Evolutionary conservation across 2,329 filamentous ascomycete species (phyloP).

Genomic region (Exophiala spinifera): DNA sequence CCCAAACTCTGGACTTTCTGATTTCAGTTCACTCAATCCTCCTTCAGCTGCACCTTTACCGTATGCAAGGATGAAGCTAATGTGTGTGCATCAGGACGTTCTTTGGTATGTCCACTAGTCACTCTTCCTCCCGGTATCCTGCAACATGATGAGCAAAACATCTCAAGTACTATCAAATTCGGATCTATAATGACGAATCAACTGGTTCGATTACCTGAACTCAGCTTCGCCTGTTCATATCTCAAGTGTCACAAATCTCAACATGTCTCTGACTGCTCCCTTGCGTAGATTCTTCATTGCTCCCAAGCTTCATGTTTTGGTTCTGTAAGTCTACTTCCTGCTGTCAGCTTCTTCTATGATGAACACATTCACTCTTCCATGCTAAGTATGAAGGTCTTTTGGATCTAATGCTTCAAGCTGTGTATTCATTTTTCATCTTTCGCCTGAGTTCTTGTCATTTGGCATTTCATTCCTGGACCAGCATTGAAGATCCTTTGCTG

Average conservation of each 20-base stretch:
- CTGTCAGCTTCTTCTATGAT: slow-evolving; percentile 42
- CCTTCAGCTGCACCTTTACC: neutral
- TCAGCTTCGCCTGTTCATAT: neutral
- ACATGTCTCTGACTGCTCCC: neutral
- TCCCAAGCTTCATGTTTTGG: neutral
- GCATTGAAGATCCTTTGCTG: neutral
- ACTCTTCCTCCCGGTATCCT: neutral
- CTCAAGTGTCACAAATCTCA: neutral
- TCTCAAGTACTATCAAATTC: slow-evolving; percentile 51
- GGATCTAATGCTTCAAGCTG: slow-evolving; percentile 51
- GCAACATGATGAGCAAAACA: slow-evolving; percentile 42
- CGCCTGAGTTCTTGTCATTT: slow-evolving; percentile 47
- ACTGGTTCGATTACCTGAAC: slow-evolving; percentile 50
- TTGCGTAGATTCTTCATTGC: neutral
- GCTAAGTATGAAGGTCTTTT: slow-evolving; percentile 58
- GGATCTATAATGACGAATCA: slow-evolving; percentile 44
- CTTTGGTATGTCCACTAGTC: neutral
- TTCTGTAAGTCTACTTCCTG: slow-evolving; percentile 14
- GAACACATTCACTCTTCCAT: slow-evolving; percentile 57
- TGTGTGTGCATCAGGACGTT: too few relatives aligned
- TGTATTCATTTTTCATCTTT: slow-evolving; percentile 66
- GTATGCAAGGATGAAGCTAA: neutral
- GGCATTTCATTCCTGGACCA: neutral
- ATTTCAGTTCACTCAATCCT: slow-evolving; percentile 26
- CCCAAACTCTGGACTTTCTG: slow-evolving; percentile 58